Evolutionary conservation across 345 rosid species (phyloP), one percentile per base, ranked within the genome.

Genomic region (Viola odorata): DNA sequence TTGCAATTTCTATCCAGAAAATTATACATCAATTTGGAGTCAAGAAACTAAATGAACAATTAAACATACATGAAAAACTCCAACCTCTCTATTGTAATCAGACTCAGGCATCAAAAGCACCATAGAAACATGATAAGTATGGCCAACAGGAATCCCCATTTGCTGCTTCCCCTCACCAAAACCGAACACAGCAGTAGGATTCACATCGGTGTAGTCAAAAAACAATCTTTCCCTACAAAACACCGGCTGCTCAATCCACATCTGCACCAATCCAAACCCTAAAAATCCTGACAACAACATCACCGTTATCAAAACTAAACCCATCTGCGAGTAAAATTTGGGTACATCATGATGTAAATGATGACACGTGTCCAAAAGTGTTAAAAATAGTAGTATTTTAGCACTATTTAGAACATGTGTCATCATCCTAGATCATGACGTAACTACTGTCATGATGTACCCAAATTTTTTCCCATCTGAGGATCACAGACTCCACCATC

Each of bases 31-130:
- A 23, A 23, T 23, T 23, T 23, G 32, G 2, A 23, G 2, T 23
- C 32, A 23, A 42, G 8, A 39, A 6, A 38, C 7, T 7, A 8
- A 4, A 23, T 58, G 0, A 16, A 42, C 13, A 62, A 16, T 10
- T 36, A 6, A 5, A 7, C 45, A 60, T 61, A 84, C 96, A 87
- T 85, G 99, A 66, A 92, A 90, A 7, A 85, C 67, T 0, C 96
- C 96, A 49, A 86, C 44, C 7, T 81, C 76, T 64, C 77, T 61
- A 64, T 87, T 92, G 67, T 77, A 71, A 61, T 87, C 83, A 57
- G 96, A 92, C 53, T 89, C 97, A 23, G 97, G 97, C 87, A 89
- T 69, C 78, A 84, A 67, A 58, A 92, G 75, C 13, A 53, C 36
- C 74, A 92, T 41, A 32, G 79, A 80, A 38, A 84, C 84, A 60